These are phyloP conservation scores for Barbarea vulgaris DNA, from an alignment of 345 rosid genomes.

Conservation along the genomic window DNA sequence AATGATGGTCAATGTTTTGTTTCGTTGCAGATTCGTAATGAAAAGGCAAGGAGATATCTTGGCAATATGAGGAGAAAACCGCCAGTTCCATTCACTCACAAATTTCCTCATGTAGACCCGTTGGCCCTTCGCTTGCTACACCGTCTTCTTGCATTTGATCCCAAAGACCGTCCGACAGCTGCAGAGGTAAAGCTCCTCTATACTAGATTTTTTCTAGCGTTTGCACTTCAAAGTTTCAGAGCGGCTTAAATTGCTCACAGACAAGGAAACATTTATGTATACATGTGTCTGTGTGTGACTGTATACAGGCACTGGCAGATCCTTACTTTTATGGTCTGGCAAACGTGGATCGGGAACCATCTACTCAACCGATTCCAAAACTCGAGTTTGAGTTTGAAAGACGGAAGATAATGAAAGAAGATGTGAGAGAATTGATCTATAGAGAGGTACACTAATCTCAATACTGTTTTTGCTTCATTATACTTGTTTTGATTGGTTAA, in stretches of 20 bases:
- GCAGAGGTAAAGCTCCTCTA: slow-evolving; percentile 57
- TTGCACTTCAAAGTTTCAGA: slow-evolving; percentile 15
- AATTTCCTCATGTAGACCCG: slow-evolving; percentile 83
- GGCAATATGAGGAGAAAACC: slow-evolving; percentile 88
- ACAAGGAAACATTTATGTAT: not conserved
- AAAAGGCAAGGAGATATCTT: slow-evolving; percentile 96
- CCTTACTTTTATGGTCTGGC: slow-evolving; percentile 87
- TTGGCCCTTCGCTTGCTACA: slow-evolving; percentile 77
- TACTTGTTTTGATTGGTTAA: slow-evolving; percentile 3
- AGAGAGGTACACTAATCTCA: slow-evolving; percentile 66
- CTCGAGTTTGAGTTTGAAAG: slow-evolving; percentile 99
- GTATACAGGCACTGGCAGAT: slow-evolving; percentile 81
- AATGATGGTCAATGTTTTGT: slow-evolving; percentile 6
- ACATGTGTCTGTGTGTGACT: slow-evolving; percentile 1
- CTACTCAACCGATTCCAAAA: slow-evolving; percentile 90
- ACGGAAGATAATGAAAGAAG: slow-evolving; percentile 86
- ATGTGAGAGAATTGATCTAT: slow-evolving; percentile 91
- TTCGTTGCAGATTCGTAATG: slow-evolving; percentile 81
- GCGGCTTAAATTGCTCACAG: not conserved
- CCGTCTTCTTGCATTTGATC: slow-evolving; percentile 93
- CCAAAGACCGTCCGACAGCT: slow-evolving; percentile 95
- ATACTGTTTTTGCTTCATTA: not conserved
- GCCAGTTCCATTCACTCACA: slow-evolving; percentile 75
- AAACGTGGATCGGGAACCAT: slow-evolving; percentile 90
- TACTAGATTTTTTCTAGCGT: not conserved